These are phyloP conservation scores for Oryza brachyantha DNA, from an alignment of 176 grass and related monocot species.

Conservation along the genomic window DNA sequence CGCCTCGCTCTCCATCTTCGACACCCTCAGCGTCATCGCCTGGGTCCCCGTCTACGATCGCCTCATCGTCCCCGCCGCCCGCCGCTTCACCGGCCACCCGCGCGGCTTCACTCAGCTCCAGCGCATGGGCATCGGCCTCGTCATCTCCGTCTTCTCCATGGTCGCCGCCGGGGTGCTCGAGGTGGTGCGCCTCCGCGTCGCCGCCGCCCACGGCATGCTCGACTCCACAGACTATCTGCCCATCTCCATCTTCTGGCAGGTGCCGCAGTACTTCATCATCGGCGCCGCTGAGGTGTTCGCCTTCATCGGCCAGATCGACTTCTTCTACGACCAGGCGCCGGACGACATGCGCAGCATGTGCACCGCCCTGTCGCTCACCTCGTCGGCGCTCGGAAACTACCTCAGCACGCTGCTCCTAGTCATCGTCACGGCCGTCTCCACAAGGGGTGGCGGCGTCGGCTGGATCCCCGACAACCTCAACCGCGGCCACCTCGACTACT, in stretches of 20 bases:
- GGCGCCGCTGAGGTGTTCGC: slow-evolving; percentile 25
- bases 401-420: slow-evolving; percentile 38
- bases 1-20: neutral
- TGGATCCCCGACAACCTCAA: slow-evolving; percentile 66
- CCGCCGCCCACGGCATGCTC: slow-evolving; percentile 45
- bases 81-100: neutral
- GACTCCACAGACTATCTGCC: slow-evolving; percentile 27
- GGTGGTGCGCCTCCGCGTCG: neutral
- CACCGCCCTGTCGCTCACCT: slow-evolving; percentile 5
- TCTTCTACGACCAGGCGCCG: slow-evolving; percentile 32
- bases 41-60: neutral
- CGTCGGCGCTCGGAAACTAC: slow-evolving; percentile 47
- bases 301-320: slow-evolving; percentile 16
- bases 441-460: slow-evolving; percentile 27
- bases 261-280: slow-evolving; percentile 56
- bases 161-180: neutral
- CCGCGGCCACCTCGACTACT: slow-evolving; percentile 57
- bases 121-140: neutral
- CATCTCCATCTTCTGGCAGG: slow-evolving; percentile 67
- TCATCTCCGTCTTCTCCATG: neutral
- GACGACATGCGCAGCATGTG: slow-evolving; percentile 25
- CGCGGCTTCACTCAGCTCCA: neutral
- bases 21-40: neutral
- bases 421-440: slow-evolving; percentile 30
- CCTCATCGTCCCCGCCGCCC: neutral